A percentile compares a stretch with the other conserved stretches of the same genome.
These are phyloP conservation scores for Jaltomata sinuosa DNA, from an alignment of 257 asterid species.

Conservation along the genomic window DNA sequence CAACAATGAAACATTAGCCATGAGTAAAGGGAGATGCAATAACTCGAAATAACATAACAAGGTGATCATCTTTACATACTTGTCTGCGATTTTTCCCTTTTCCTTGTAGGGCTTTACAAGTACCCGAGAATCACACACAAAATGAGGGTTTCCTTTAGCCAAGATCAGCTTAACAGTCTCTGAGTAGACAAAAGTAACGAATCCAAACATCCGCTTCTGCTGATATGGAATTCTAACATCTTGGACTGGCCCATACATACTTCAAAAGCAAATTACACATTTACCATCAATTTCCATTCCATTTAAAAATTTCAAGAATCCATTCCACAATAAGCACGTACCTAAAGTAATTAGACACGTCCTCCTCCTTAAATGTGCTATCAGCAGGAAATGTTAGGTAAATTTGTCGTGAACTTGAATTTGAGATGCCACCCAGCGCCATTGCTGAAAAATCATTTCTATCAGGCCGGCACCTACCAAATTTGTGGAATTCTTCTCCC, in stretches of 20 bases:
- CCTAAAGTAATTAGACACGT: conserved; percentile 83
- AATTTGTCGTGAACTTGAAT: conserved; percentile 68
- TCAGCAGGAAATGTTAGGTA: conserved; percentile 92
- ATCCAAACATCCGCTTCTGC: conserved; percentile 89
- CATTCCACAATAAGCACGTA: conserved; percentile 8
- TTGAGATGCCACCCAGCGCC: conserved; percentile 46
- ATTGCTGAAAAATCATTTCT: conserved; percentile 44
- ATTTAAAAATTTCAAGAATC: not conserved
- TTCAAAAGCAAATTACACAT: conserved; percentile 14
- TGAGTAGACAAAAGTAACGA: conserved; percentile 59
- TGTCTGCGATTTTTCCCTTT: conserved; percentile 64
- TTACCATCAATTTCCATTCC: not conserved
- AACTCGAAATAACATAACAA: not conserved
- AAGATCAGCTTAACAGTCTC: conserved; percentile 55
- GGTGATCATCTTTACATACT: conserved; percentile 20
- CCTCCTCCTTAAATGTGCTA: conserved; percentile 84
- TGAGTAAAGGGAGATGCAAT: not conserved
- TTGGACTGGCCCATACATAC: conserved; percentile 65
- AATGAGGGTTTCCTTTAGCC: conserved; percentile 63
- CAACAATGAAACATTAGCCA: not conserved
- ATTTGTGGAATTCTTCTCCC: conserved; percentile 34
- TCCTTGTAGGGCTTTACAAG: conserved; percentile 69
- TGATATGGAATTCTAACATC: conserved; percentile 69
- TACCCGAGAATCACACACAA: conserved; percentile 47
- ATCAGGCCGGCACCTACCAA: conserved; percentile 19